Conservation (phyloP, 2,329 filamentous ascomycete genomes). For the Emydomyces testavorans region DNA sequence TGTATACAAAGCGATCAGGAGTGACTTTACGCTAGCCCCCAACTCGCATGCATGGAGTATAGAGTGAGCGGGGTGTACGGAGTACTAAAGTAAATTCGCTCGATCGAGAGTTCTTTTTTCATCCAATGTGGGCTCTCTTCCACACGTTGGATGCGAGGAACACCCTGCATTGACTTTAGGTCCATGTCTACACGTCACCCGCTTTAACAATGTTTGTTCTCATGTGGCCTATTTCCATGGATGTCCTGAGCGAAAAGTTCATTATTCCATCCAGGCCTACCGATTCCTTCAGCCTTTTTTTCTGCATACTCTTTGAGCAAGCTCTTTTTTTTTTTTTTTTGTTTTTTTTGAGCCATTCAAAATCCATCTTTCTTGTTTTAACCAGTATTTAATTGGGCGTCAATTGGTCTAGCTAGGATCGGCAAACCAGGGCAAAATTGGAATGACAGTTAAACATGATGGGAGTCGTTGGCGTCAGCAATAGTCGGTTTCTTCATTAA, state of each 20-base stretch:
- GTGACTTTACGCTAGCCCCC: constrained; percentile 31
- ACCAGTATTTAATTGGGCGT: constrained; percentile 8
- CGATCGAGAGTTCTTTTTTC: constrained; percentile 29
- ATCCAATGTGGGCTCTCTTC: background rate
- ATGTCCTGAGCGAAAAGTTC: background rate
- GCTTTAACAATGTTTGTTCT: constrained; percentile 22
- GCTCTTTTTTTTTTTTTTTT: background rate
- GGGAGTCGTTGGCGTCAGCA: background rate
- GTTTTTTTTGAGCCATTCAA: constrained; percentile 6
- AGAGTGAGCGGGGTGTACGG: constrained; percentile 3
- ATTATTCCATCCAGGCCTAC: background rate
- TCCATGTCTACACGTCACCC: constrained; percentile 33
- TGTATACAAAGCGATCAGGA: constrained; percentile 66
- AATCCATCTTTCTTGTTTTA: background rate
- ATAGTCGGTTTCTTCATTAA: background rate
- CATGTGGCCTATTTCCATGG: constrained; percentile 22
- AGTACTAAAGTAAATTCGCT: background rate
- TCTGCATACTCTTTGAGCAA: background rate
- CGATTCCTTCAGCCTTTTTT: background rate
- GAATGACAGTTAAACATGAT: background rate
- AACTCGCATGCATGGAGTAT: constrained; percentile 1
- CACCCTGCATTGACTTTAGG: constrained; percentile 23
- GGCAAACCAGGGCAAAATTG: constrained; percentile 10
- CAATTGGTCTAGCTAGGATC: constrained; percentile 8
- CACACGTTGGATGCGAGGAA: background rate